Percentiles rank a stretch among this genome's conserved stretches.
Evolutionary conservation across 495 filamentous ascomycete species (phyloP).

Genomic region (Penicillium odoratum): DNA sequence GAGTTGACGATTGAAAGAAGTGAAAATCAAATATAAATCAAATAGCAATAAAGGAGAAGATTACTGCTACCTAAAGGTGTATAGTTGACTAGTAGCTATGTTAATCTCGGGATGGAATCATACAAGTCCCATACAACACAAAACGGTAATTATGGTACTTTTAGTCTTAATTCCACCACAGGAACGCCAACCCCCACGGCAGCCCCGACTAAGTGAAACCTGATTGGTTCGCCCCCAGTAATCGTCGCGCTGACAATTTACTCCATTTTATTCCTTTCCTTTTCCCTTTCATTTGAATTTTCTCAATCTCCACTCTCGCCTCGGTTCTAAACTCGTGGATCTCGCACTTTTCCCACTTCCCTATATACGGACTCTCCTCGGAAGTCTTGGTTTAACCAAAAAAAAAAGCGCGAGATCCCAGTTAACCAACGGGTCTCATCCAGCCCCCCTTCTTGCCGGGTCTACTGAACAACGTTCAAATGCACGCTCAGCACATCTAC

Average conservation of each 20-base stretch:
- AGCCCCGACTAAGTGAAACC: slow-evolving; percentile 15
- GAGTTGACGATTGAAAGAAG: no score
- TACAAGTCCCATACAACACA: background rate
- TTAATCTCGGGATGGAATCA: background rate
- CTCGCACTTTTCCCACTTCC: slow-evolving; percentile 4
- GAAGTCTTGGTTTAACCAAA: background rate
- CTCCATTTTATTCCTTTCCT: slow-evolving; percentile 7
- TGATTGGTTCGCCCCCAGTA: slow-evolving; percentile 2
- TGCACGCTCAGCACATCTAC: slow-evolving; percentile 45
- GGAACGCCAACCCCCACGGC: slow-evolving; percentile 18
- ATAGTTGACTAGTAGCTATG: background rate
- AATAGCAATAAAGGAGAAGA: no score
- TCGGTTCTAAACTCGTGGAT: background rate
- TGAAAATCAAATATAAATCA: no score
- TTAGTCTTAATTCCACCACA: slow-evolving; percentile 13
- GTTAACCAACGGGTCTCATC: background rate
- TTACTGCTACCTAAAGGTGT: background rate
- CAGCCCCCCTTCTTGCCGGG: slow-evolving; percentile 20
- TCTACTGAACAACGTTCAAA: slow-evolving; percentile 48
- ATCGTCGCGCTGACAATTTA: slow-evolving; percentile 4
- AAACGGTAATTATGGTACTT: slow-evolving; percentile 8
- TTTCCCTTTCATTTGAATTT: slow-evolving; percentile 24
- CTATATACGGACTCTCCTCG: slow-evolving; percentile 7
- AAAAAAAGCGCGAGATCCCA: slow-evolving; percentile 4
- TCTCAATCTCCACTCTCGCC: slow-evolving; percentile 23